Percentiles rank a stretch among this genome's conserved stretches.
These are phyloP conservation scores for Meira miltonrushii DNA, from an alignment of 1,284 basidiomycete genomes.

Conservation along the genomic window DNA sequence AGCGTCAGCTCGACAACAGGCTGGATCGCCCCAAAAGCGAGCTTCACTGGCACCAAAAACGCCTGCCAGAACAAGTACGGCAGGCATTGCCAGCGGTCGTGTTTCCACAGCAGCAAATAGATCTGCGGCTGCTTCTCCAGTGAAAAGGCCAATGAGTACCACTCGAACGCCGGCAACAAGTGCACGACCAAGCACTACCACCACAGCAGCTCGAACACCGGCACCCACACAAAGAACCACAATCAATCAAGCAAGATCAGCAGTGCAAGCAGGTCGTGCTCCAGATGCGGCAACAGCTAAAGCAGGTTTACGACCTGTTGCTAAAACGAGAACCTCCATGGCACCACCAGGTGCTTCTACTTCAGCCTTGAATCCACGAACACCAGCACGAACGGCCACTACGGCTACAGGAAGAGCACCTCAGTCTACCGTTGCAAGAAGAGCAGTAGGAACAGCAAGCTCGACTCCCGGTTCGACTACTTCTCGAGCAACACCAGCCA, in stretches of 20 bases:
- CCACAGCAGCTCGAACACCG: background rate
- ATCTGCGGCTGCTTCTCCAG: constrained; percentile 10
- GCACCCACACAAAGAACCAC: background rate
- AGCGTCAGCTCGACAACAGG: background rate
- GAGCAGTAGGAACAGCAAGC: background rate
- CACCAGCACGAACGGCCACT: constrained; percentile 10
- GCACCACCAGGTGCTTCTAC: constrained; percentile 17
- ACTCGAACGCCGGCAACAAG: background rate
- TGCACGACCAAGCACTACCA: background rate
- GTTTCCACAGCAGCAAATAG: constrained; percentile 17
- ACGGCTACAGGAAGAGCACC: background rate
- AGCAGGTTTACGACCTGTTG: constrained; percentile 34
- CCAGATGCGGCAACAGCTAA: constrained; percentile 21
- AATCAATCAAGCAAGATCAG: constrained; percentile 2
- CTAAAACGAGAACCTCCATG: constrained; percentile 31
- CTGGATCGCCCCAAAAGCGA: background rate
- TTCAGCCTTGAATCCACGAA: constrained; percentile 19
- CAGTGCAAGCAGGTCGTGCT: constrained; percentile 1
- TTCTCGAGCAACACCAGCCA: background rate
- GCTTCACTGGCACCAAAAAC: background rate
- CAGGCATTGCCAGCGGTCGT: no score
- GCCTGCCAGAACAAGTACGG: constrained; percentile 13
- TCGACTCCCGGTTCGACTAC: background rate
- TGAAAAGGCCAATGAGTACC: constrained; percentile 4
- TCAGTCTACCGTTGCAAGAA: background rate